phyloP scores from a whole-genome alignment of 257 asterid genomes.

The Paraleonurus japonicus region DNA sequence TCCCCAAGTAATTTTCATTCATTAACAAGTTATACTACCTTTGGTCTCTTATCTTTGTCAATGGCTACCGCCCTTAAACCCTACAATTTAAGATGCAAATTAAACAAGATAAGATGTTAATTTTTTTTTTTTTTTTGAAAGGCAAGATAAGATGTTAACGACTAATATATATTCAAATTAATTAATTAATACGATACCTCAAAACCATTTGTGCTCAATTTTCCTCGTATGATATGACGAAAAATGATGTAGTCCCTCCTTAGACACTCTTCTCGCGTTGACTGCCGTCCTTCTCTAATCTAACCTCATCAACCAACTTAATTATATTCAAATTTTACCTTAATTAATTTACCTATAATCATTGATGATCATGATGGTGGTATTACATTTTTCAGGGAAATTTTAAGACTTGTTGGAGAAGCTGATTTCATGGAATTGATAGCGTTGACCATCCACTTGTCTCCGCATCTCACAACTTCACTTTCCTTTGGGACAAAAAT shows the following conservation, averaged over 20 bases:
- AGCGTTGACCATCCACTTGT: slow-evolving; percentile 8
- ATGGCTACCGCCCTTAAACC: neutral
- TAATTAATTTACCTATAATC: no score
- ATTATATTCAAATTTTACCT: no score
- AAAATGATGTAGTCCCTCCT: neutral
- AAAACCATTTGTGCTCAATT: neutral
- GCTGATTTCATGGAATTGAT: slow-evolving; percentile 16
- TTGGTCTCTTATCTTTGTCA: slow-evolving; percentile 7
- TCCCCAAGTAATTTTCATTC: no score
- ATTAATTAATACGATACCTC: slow-evolving; percentile 9
- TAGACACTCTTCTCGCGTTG: slow-evolving; percentile 2
- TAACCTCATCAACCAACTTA: neutral
- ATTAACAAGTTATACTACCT: slow-evolving; percentile 7
- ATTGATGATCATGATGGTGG: neutral
- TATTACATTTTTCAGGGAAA: slow-evolving; percentile 15
- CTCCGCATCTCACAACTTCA: slow-evolving; percentile 1
- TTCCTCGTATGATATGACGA: neutral
- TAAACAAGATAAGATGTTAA: neutral
- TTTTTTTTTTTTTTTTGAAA: no score
- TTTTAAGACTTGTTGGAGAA: slow-evolving; percentile 24
- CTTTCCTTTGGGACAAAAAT: neutral
- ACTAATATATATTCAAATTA: neutral
- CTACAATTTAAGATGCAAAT: neutral
- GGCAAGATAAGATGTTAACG: neutral
- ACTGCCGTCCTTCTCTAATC: slow-evolving; percentile 19